Conservation (phyloP, 2,329 filamentous ascomycete species). For the Talaromyces sp. region DNA sequence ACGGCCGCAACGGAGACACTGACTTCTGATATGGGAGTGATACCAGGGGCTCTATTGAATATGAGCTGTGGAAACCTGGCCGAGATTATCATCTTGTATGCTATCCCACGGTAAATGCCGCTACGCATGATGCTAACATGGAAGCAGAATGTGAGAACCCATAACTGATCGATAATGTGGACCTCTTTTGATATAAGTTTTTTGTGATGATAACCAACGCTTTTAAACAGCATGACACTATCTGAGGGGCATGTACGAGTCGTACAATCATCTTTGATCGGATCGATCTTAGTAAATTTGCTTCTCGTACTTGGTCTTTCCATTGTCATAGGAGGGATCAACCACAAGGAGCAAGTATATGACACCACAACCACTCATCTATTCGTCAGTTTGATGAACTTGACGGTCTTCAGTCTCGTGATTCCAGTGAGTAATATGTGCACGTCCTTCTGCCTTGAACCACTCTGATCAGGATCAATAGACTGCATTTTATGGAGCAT, state of each 20-base stretch:
- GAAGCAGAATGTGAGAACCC: neutral
- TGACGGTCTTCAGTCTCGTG: neutral
- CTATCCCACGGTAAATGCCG: neutral
- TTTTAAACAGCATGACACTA: neutral
- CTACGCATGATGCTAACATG: neutral
- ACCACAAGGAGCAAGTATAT: neutral
- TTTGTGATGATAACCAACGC: neutral
- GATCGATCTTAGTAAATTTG: constrained; percentile 81
- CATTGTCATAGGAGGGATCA: neutral
- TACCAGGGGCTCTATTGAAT: neutral
- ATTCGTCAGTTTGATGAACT: neutral
- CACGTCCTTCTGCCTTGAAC: neutral
- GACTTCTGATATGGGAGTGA: neutral
- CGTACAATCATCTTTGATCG: constrained; percentile 80
- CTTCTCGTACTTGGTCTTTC: constrained; percentile 64
- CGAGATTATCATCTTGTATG: neutral
- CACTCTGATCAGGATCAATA: neutral
- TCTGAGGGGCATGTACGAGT: constrained; percentile 71
- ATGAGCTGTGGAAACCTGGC: neutral
- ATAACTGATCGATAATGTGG: neutral
- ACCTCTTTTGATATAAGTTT: neutral
- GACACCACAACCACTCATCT: neutral
- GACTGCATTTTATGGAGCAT: neutral
- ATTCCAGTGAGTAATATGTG: neutral
- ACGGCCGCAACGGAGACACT: neutral